These are phyloP conservation scores for Colletotrichum cordylinicola DNA, from an alignment of 2,329 filamentous ascomycete species.

Conservation along the genomic window DNA sequence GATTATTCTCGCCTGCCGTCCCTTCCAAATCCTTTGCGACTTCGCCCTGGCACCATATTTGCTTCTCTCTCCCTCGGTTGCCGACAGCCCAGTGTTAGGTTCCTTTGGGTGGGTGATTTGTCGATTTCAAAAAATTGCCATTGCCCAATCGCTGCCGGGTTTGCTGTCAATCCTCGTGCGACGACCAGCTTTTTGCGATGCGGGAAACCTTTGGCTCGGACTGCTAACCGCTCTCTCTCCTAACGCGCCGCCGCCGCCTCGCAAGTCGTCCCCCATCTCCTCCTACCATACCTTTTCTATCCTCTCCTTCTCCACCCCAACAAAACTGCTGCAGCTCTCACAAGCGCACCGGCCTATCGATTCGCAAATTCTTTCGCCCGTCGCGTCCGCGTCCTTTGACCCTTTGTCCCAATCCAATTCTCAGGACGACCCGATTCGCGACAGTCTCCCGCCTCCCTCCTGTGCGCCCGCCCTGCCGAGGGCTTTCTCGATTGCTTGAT, in stretches of 20 bases:
- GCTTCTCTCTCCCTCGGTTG: not conserved
- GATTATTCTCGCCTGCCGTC: conserved; percentile 10
- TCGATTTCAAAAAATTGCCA: not conserved
- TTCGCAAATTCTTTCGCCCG: not conserved
- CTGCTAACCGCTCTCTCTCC: conserved; percentile 14
- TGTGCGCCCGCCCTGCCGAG: conserved; percentile 11
- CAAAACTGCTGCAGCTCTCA: conserved; percentile 1
- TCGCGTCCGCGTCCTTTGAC: not conserved
- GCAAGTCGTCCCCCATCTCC: conserved; percentile 18
- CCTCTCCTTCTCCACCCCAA: conserved; percentile 13
- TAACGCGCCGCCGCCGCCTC: conserved; percentile 19
- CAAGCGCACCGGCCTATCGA: conserved; percentile 9
- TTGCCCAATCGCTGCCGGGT: not conserved
- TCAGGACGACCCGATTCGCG: conserved; percentile 8
- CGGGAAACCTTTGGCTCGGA: conserved; percentile 21
- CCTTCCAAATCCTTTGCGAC: conserved; percentile 8
- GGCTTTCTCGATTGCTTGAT: conserved; percentile 28
- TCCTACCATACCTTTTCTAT: not conserved
- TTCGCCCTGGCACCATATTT: not conserved
- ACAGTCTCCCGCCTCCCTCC: not conserved
- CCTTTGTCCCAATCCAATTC: not conserved
- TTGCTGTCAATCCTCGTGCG: not conserved
- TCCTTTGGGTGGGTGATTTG: not conserved
- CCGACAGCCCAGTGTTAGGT: not conserved
- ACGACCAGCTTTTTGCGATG: conserved; percentile 12